Evolutionary conservation across 306 rosid genomes (phyloP).

Genomic region (Arachis stenosperma): DNA sequence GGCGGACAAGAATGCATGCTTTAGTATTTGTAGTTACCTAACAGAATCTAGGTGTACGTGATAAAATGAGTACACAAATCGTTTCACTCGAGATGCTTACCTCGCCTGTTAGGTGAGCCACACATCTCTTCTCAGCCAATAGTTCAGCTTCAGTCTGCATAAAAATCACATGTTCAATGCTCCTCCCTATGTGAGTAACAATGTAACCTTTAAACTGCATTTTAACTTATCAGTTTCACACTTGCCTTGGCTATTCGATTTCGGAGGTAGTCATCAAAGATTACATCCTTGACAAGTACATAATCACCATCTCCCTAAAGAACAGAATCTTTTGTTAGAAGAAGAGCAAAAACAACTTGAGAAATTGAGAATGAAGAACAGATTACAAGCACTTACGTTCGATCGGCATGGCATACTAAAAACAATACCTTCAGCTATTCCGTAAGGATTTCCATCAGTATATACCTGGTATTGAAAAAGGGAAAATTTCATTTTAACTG

Average conservation of each 20-base stretch:
- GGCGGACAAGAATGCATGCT: no score
- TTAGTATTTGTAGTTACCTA: no score
- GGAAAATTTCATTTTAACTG: neutral
- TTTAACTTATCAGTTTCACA: neutral
- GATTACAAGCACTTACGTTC: slow-evolving; percentile 53
- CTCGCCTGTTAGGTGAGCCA: slow-evolving; percentile 96
- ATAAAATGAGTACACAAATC: no score
- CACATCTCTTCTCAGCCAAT: slow-evolving; percentile 93
- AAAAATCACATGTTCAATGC: neutral
- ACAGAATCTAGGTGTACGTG: no score
- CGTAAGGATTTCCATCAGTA: slow-evolving; percentile 87
- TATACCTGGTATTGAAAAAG: slow-evolving; percentile 62
- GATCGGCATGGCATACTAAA: slow-evolving; percentile 99
- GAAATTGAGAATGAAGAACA: slow-evolving; percentile 25
- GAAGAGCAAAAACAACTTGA: neutral
- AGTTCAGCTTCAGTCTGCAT: slow-evolving; percentile 91
- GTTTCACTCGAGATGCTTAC: slow-evolving; percentile 41
- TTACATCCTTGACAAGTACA: slow-evolving; percentile 79
- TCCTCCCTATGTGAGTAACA: neutral
- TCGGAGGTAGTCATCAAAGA: slow-evolving; percentile 78
- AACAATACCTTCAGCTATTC: slow-evolving; percentile 86
- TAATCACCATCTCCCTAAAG: slow-evolving; percentile 92
- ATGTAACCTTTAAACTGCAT: neutral
- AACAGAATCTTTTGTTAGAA: neutral
- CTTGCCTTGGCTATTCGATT: slow-evolving; percentile 71